Conservation (phyloP, 495 filamentous ascomycete genomes). For the Xylaria castorea region DNA sequence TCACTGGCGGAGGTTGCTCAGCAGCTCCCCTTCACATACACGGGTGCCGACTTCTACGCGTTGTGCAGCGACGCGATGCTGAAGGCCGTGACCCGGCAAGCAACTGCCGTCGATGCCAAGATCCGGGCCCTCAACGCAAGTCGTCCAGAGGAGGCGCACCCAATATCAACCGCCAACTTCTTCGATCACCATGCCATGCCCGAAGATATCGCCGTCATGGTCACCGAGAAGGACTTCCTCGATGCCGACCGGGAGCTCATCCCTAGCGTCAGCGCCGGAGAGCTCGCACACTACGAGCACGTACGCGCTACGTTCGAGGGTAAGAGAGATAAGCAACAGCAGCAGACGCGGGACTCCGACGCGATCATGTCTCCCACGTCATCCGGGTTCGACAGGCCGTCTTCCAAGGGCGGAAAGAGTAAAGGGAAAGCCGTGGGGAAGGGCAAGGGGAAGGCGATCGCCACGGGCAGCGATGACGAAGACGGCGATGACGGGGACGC, state of each 20-base stretch:
- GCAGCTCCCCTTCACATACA: constrained; percentile 90
- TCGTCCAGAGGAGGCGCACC: constrained; percentile 43
- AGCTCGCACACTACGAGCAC: constrained; percentile 87
- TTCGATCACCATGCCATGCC: constrained; percentile 88
- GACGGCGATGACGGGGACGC: constrained; percentile 36
- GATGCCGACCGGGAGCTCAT: constrained; percentile 82
- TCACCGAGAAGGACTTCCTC: constrained; percentile 85
- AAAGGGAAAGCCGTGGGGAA: constrained; percentile 54
- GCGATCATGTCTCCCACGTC: constrained; percentile 28
- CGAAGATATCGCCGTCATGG: constrained; percentile 84
- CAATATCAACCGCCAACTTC: constrained; percentile 86
- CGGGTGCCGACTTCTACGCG: constrained; percentile 95
- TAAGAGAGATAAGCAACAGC: constrained; percentile 40
- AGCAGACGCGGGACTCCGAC: constrained; percentile 37
- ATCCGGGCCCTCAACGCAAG: constrained; percentile 66
- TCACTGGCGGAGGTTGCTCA: constrained; percentile 78
- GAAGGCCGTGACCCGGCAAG: constrained; percentile 94
- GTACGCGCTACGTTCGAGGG: constrained; percentile 84
- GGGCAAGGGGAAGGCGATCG: constrained; percentile 56
- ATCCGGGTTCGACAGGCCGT: constrained; percentile 20
- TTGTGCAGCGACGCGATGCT: constrained; percentile 98
- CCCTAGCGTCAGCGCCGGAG: constrained; percentile 90
- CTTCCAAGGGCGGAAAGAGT: constrained; percentile 22
- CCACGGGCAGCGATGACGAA: constrained; percentile 43
- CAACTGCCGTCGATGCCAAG: constrained; percentile 82